Percentiles rank a stretch among this genome's conserved stretches.
These are phyloP conservation scores for Phoenix dactylifera DNA, from an alignment of 176 grass and related monocot genomes.

Conservation along the genomic window DNA sequence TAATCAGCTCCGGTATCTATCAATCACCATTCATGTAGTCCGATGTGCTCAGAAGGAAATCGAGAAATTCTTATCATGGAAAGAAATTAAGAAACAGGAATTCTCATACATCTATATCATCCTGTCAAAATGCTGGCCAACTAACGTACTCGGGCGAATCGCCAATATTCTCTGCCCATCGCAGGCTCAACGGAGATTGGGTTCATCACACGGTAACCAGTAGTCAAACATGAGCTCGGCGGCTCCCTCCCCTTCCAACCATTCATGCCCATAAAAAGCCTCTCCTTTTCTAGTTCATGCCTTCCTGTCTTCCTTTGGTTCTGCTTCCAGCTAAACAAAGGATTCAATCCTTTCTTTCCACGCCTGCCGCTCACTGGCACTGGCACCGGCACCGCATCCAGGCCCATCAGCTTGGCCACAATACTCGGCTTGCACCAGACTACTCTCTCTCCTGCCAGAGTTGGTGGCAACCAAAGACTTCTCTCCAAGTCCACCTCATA, in stretches of 20 bases:
- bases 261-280: constrained; percentile 52
- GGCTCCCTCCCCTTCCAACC: constrained; percentile 8
- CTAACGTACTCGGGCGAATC: neutral
- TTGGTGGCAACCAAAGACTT: constrained; percentile 56
- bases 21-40: too few relatives aligned
- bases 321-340: constrained; percentile 34
- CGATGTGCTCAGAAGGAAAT: too few relatives aligned
- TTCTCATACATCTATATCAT: neutral
- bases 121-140: too few relatives aligned
- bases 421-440: constrained; percentile 90
- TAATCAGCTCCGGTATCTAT: too few relatives aligned
- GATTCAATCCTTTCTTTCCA: constrained; percentile 4
- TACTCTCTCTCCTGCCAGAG: constrained; percentile 62
- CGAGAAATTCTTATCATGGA: neutral
- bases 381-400: constrained; percentile 63
- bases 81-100: neutral
- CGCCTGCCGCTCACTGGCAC: constrained; percentile 24
- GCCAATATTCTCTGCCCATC: neutral
- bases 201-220: neutral
- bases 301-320: constrained; percentile 29
- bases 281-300: constrained; percentile 64
- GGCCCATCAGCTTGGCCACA: constrained; percentile 83
- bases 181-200: constrained; percentile 2
- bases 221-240: neutral
- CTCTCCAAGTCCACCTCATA: constrained; percentile 63